Conservation (phyloP, 2,329 filamentous ascomycete species). For the Aspergillus alliaceus region DNA sequence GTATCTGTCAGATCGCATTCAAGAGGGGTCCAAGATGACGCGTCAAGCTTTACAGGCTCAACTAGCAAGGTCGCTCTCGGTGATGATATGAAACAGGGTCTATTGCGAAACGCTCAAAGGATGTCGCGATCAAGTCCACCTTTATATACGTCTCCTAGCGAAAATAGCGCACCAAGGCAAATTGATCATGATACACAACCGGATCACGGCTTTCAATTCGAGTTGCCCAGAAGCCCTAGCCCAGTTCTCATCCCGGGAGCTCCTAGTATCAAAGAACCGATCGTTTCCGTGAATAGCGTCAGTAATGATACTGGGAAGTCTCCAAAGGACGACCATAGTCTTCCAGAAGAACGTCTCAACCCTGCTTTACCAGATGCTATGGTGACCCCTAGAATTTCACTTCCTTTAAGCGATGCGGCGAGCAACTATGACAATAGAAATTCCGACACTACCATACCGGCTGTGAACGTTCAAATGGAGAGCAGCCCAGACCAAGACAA, state of each 20-base stretch:
- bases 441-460: conserved; percentile 45
- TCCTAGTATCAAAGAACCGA: conserved; percentile 9
- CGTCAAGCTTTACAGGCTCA: conserved; percentile 55
- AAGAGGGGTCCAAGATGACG: conserved; percentile 44
- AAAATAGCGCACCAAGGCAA: conserved; percentile 10
- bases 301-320: neutral
- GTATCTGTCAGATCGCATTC: conserved; percentile 40
- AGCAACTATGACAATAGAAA: conserved; percentile 59
- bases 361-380: conserved; percentile 21
- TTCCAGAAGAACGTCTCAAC: conserved; percentile 21
- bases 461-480: conserved; percentile 29
- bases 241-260: conserved; percentile 18
- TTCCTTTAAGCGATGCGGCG: conserved; percentile 49
- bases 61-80: conserved; percentile 42
- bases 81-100: conserved; percentile 51
- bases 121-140: conserved; percentile 58
- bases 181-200: conserved; percentile 15
- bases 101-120: conserved; percentile 57
- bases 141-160: conserved; percentile 21
- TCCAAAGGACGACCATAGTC: conserved; percentile 10
- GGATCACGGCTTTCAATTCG: conserved; percentile 21
- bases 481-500: conserved; percentile 19
- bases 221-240: conserved; percentile 21
- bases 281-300: conserved; percentile 1
- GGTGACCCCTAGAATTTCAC: conserved; percentile 36